These are phyloP conservation scores for Erodium maritimum DNA, from an alignment of 345 rosid species.

Conservation along the genomic window DNA sequence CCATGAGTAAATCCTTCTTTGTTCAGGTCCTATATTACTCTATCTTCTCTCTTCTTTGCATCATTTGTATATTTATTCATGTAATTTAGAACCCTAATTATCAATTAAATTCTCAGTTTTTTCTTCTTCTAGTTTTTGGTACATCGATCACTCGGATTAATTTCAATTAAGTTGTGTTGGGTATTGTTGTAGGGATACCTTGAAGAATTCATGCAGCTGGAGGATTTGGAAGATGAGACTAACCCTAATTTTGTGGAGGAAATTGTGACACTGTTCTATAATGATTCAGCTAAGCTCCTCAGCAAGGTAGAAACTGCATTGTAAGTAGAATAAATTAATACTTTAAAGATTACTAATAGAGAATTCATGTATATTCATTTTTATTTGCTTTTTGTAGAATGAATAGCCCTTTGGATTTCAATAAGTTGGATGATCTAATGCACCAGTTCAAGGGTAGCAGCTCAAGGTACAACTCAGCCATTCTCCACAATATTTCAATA, in stretches of 20 bases:
- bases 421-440: constrained; percentile 8
- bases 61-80: no score
- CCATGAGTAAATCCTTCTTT: constrained; percentile 13
- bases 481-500: no score
- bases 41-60: no score
- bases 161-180: no score
- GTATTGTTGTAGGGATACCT: constrained; percentile 15
- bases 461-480: constrained; percentile 17
- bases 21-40: constrained; percentile 22
- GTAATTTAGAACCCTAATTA: no score
- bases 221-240: constrained; percentile 11
- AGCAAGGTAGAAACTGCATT: constrained; percentile 6
- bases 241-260: constrained; percentile 23
- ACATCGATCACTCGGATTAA: no score
- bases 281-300: constrained; percentile 14
- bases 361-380: no score
- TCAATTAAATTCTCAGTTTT: no score
- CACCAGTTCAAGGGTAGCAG: constrained; percentile 16
- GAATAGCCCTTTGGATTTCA: constrained; percentile 6
- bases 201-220: constrained; percentile 21
- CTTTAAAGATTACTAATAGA: neutral
- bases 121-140: no score
- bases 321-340: constrained; percentile 10
- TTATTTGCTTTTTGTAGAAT: neutral
- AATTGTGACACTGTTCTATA: constrained; percentile 12